Conservation (phyloP, 2,329 filamentous ascomycete species). For the Helminthosporium solani region DNA sequence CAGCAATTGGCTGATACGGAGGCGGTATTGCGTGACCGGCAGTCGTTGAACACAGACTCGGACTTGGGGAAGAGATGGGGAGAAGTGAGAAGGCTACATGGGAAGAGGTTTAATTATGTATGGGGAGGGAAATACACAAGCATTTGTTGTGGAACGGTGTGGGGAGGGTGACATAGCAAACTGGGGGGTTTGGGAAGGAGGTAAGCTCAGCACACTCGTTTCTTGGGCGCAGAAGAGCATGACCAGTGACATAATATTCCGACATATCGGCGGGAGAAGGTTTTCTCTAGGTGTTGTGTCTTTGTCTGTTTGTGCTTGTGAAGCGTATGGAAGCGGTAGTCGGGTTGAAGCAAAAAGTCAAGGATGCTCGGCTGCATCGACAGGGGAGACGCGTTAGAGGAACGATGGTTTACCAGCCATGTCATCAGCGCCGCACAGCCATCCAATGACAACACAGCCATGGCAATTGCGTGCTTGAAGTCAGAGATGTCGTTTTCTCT, state of each 20-base stretch:
- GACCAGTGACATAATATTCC: constrained; percentile 29
- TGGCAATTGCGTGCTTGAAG: constrained; percentile 37
- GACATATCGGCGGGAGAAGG: constrained; percentile 13
- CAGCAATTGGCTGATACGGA: constrained; percentile 25
- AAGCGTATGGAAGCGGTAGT: constrained; percentile 7
- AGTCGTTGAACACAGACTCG: constrained; percentile 6
- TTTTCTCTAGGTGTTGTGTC: constrained; percentile 10
- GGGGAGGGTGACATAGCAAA: not conserved
- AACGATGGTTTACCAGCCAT: constrained; percentile 14
- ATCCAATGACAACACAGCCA: constrained; percentile 21
- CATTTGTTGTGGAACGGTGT: not conserved
- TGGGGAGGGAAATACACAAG: not conserved
- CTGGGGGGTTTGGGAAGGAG: not conserved
- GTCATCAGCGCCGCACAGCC: constrained; percentile 12
- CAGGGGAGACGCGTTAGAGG: constrained; percentile 27
- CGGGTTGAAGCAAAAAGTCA: constrained; percentile 18
- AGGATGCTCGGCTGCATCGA: constrained; percentile 25
- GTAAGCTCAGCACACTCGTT: not conserved
- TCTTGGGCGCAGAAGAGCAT: constrained; percentile 2
- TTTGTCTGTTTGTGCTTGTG: constrained; percentile 11
- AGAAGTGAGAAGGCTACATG: not conserved
- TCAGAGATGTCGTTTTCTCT: constrained; percentile 33
- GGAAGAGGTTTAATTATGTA: not conserved
- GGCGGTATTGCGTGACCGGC: constrained; percentile 29
- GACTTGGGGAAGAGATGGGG: not conserved